These are phyloP conservation scores for Pseudogymnoascus sp. DNA, from an alignment of 2,329 filamentous ascomycete genomes.

Conservation along the genomic window DNA sequence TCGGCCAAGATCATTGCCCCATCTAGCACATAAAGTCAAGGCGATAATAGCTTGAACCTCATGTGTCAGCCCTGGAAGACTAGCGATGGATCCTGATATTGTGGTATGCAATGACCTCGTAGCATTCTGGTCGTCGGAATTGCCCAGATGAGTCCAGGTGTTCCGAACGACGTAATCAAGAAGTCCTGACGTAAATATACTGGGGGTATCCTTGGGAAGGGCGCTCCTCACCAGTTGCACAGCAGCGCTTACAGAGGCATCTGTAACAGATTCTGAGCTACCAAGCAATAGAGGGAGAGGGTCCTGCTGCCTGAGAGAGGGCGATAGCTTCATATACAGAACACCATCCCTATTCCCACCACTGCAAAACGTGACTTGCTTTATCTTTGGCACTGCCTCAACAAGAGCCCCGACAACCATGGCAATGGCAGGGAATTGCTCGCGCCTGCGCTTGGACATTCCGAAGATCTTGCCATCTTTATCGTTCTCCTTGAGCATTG, in stretches of 20 bases:
- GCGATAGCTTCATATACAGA: constrained; percentile 64
- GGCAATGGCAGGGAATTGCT: constrained; percentile 78
- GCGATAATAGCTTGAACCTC: constrained; percentile 63
- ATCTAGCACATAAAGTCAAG: constrained; percentile 66
- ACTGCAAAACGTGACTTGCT: constrained; percentile 74
- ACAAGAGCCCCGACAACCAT: constrained; percentile 73
- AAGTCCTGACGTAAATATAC: constrained; percentile 39
- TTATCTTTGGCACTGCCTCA: constrained; percentile 62
- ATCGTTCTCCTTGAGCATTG: constrained; percentile 47
- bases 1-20: constrained; percentile 56
- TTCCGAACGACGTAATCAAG: constrained; percentile 41
- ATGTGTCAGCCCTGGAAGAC: constrained; percentile 67
- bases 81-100: constrained; percentile 58
- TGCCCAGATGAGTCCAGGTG: constrained; percentile 48
- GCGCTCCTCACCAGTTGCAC: background rate
- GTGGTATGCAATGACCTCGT: constrained; percentile 67
- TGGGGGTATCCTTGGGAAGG: constrained; percentile 33
- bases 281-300: constrained; percentile 48
- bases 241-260: constrained; percentile 19
- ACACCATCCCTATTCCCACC: constrained; percentile 83
- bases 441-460: constrained; percentile 70
- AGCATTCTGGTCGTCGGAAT: constrained; percentile 49
- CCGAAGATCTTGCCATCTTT: constrained; percentile 60
- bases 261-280: constrained; percentile 34
- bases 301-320: constrained; percentile 53